Base-by-base conservation (phyloP, 2,329 filamentous ascomycete genomes). In the Laburnicola sp. region DNA sequence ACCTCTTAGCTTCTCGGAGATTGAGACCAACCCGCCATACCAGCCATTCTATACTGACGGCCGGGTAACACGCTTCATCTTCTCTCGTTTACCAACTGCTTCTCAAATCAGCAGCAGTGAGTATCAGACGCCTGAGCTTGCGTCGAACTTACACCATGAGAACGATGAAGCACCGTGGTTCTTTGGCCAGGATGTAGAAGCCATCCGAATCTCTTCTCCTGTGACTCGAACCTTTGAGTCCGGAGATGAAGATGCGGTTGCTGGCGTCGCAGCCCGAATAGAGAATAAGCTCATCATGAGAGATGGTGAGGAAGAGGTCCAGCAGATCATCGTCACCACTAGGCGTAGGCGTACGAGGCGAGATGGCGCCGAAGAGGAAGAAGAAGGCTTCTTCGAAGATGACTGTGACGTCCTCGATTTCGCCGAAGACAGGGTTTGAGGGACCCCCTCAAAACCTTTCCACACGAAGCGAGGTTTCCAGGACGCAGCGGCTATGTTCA, bases 11-110 rank as follows among this genome's bases (percentile, higher is more conserved):
- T 69, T 92, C 83, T 91, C 90, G 4, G 92, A 97, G 76, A 95
- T 96, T 58, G 94, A 99, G 68, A 96, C 93, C 1, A 97, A 93
- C 66, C 89, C 92, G 3, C 91, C 93, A 2, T 97, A 96, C 64
- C 92, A 96, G 65, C 93, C 94, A 1, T 97, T 97, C 76, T 93
- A 97, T 70, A 94, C 92, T 0, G 92, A 97, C 66, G 83, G 85
- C 48, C 85, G 93, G 2, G 89, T 97, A 38, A 84, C 81, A n/a
- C 78, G 97, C 26, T 88, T 86, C 59, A 82, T 91, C 36, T 89
- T 87, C 66, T 70, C 72, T 2, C 80, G 42, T 74, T 53, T 56
- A 6, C 31, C 53, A 3, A 9, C 37, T 7, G 60, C 65, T 4
- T 38, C 57, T 6, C 59, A 66, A 3, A 55, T 56, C 22, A 65